Conservation (phyloP, 306 rosid genomes). For the Quercus dentata region DNA sequence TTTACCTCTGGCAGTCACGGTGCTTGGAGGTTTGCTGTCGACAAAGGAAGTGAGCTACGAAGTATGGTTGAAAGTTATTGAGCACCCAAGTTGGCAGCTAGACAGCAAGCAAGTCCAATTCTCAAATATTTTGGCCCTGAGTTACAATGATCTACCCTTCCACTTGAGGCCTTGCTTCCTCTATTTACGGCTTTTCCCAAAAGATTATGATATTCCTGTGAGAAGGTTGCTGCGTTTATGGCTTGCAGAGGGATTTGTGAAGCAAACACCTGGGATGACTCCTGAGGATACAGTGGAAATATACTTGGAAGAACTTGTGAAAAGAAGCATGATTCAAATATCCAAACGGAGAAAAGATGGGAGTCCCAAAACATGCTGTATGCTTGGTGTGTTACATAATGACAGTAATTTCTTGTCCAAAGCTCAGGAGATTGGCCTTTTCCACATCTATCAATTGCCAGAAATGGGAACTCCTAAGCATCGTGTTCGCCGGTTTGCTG, state of each 20-base stretch:
- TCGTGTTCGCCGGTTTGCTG: neutral
- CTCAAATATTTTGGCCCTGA: conserved; percentile 6
- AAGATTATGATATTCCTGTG: conserved; percentile 2
- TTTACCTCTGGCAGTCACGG: neutral
- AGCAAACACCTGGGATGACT: neutral
- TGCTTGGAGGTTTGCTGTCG: neutral
- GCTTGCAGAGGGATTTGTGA: conserved; percentile 16
- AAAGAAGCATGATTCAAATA: neutral
- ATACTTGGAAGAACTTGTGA: neutral
- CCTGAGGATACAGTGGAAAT: neutral
- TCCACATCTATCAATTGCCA: neutral
- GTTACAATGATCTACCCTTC: conserved; percentile 17
- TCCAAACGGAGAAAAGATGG: neutral
- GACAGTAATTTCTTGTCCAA: neutral
- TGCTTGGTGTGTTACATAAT: neutral
- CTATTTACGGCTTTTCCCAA: conserved; percentile 4
- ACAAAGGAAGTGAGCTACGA: neutral
- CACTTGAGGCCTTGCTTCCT: conserved; percentile 12
- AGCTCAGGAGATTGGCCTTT: neutral
- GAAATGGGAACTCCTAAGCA: neutral
- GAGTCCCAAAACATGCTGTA: neutral
- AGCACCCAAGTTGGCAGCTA: neutral
- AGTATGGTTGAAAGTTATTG: neutral
- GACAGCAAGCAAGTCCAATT: neutral
- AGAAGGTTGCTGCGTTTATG: neutral